A percentile compares a stretch with the other conserved stretches of the same genome.
Evolutionary conservation across 1,139 yeast genomes (phyloP).

Genomic region (Debaryomyces nepalensis): DNA sequence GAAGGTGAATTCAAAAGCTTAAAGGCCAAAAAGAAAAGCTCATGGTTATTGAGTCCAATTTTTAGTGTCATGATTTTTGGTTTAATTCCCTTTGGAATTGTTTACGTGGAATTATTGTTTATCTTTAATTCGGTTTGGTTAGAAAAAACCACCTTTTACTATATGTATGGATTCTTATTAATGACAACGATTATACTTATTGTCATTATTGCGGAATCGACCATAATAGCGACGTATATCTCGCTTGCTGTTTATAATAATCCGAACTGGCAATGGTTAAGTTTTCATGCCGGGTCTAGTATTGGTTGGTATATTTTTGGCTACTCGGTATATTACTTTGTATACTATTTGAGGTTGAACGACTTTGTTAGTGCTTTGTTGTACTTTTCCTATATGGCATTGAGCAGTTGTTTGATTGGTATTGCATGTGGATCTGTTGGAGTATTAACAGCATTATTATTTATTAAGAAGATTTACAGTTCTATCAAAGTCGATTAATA

Average conservation of each 20-base stretch:
- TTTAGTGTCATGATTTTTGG: slow-evolving; percentile 54
- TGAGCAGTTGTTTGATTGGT: slow-evolving; percentile 66
- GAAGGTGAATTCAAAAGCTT: slow-evolving; percentile 9
- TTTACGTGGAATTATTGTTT: slow-evolving; percentile 76
- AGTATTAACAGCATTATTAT: slow-evolving; percentile 62
- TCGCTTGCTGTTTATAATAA: slow-evolving; percentile 62
- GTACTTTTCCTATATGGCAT: slow-evolving; percentile 72
- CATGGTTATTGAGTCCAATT: slow-evolving; percentile 30
- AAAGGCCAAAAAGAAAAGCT: slow-evolving; percentile 9
- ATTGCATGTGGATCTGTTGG: slow-evolving; percentile 80
- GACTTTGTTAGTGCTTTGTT: slow-evolving; percentile 74
- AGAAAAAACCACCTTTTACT: slow-evolving; percentile 77
- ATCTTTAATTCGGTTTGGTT: slow-evolving; percentile 80
- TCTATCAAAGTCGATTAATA: slow-evolving; percentile 60
- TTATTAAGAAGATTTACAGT: slow-evolving; percentile 61
- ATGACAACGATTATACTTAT: slow-evolving; percentile 62
- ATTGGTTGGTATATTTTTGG: slow-evolving; percentile 70
- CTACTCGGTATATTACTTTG: slow-evolving; percentile 71
- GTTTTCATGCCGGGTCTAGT: slow-evolving; percentile 74
- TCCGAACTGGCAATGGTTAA: slow-evolving; percentile 84
- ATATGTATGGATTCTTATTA: slow-evolving; percentile 78
- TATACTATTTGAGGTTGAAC: slow-evolving; percentile 56
- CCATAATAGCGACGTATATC: slow-evolving; percentile 72
- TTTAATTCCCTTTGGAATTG: slow-evolving; percentile 75
- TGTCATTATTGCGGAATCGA: slow-evolving; percentile 70